A percentile compares a stretch with the other conserved stretches of the same genome.
These are phyloP conservation scores for Termitomyces sp. DNA, from an alignment of 768 basidiomycete genomes.

Conservation along the genomic window DNA sequence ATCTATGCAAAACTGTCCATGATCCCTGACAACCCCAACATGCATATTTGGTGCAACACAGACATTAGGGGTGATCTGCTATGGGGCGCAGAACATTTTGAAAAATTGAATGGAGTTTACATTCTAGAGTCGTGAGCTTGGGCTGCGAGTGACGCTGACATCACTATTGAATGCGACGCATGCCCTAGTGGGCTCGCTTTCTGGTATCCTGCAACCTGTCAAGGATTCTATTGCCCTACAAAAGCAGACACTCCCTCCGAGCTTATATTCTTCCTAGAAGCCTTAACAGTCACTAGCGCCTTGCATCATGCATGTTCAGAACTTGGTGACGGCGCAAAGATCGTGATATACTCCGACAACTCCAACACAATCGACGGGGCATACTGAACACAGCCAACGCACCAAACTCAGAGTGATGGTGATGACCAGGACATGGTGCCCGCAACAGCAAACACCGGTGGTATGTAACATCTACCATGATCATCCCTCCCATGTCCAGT, in stretches of 20 bases:
- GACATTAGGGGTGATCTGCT: not conserved
- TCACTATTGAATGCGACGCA: conserved; percentile 3
- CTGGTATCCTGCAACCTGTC: conserved; percentile 15
- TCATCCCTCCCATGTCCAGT: no score
- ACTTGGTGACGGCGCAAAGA: no score
- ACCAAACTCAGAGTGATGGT: no score
- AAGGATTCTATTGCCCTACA: conserved; percentile 8
- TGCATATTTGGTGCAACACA: conserved; percentile 21
- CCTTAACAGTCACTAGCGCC: conserved; percentile 6
- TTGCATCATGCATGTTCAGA: no score
- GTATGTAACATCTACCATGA: no score
- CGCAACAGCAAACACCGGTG: no score
- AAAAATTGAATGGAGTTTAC: conserved; percentile 10
- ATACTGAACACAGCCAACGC: no score
- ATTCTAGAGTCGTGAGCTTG: conserved; percentile 9
- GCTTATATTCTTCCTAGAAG: no score
- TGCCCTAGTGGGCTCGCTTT: conserved; percentile 17
- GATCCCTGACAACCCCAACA: no score
- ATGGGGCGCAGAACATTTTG: conserved; percentile 25
- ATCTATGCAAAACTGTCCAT: no score
- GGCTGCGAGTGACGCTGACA: not conserved
- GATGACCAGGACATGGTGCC: no score
- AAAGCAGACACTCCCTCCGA: not conserved
- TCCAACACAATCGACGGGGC: not conserved
- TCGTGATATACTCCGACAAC: conserved; percentile 1